Evolutionary conservation across 2,329 filamentous ascomycete genomes (phyloP).

Genomic region (Ophiostoma sp.): DNA sequence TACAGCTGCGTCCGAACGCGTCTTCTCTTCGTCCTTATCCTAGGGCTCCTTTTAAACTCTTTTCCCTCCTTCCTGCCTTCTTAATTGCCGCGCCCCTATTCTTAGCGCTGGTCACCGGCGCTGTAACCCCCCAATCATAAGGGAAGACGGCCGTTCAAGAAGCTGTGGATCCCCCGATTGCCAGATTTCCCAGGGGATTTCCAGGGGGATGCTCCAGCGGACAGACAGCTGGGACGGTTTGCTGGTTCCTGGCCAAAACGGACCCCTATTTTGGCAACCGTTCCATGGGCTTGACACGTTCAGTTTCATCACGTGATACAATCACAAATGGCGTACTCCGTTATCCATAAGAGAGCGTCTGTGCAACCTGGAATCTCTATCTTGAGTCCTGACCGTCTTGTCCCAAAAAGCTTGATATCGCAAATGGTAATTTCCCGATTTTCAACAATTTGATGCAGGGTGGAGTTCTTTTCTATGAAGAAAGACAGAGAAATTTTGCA

Average conservation of each 20-base stretch:
- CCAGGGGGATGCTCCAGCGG: background rate
- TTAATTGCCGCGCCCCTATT: slow-evolving; percentile 19
- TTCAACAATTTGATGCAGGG: slow-evolving; percentile 1
- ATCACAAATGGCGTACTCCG: background rate
- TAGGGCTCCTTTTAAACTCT: background rate
- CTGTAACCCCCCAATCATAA: slow-evolving; percentile 11
- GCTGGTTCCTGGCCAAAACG: background rate
- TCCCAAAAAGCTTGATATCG: background rate
- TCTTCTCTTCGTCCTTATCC: background rate
- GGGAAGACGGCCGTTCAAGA: background rate
- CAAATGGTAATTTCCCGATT: slow-evolving; percentile 8
- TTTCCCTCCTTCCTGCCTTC: background rate
- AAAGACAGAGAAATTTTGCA: background rate
- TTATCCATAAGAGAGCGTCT: too few relatives aligned
- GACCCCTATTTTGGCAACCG: background rate
- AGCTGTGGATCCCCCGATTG: background rate
- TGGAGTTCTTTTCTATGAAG: background rate
- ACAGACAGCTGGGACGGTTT: background rate
- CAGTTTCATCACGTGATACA: background rate
- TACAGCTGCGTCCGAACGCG: background rate
- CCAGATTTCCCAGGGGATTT: background rate
- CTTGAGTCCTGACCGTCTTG: background rate
- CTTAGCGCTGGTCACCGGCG: slow-evolving; percentile 1
- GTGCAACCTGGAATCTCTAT: background rate
- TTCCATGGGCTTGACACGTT: background rate